Percentiles rank a stretch among this genome's conserved stretches.
These are phyloP conservation scores for Colletotrichum sp. DNA, from an alignment of 2,329 filamentous ascomycete genomes.

Conservation along the genomic window DNA sequence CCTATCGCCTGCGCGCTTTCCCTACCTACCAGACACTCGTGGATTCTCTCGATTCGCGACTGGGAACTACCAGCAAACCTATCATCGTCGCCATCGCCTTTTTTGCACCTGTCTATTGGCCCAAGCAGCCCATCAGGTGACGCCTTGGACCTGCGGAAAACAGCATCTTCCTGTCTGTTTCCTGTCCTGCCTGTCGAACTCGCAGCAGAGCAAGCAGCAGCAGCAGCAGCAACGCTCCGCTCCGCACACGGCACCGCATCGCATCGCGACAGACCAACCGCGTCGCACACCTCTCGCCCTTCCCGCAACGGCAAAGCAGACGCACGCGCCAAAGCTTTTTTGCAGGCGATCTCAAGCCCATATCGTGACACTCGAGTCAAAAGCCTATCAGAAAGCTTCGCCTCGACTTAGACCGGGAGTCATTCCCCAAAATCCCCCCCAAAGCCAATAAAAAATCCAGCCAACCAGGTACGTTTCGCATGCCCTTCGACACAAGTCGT, in stretches of 20 bases:
- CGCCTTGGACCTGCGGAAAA: constrained; percentile 48
- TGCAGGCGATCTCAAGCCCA: constrained; percentile 15
- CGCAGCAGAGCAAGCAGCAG: background rate
- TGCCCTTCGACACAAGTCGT: constrained; percentile 10
- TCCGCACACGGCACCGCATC: background rate
- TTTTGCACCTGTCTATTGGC: constrained; percentile 52
- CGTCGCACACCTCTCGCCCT: constrained; percentile 17
- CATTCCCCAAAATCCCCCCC: background rate
- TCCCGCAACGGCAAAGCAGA: background rate
- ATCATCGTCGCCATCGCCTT: constrained; percentile 53
- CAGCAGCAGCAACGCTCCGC: background rate
- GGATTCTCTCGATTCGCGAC: constrained; percentile 39
- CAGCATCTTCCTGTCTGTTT: constrained; percentile 22
- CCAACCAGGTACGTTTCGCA: constrained; percentile 22
- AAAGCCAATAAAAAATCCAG: background rate
- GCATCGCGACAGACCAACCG: constrained; percentile 26
- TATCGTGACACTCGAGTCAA: constrained; percentile 21
- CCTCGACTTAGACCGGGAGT: constrained; percentile 13
- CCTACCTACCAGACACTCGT: constrained; percentile 25
- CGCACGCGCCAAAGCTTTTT: constrained; percentile 17
- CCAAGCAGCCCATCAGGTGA: constrained; percentile 54
- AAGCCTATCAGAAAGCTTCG: constrained; percentile 23
- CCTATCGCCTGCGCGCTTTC: background rate
- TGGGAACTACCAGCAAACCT: constrained; percentile 41
- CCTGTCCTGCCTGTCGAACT: background rate